Conservation (phyloP, 2,329 filamentous ascomycete species). For the Aspergillus quadricinctus region DNA sequence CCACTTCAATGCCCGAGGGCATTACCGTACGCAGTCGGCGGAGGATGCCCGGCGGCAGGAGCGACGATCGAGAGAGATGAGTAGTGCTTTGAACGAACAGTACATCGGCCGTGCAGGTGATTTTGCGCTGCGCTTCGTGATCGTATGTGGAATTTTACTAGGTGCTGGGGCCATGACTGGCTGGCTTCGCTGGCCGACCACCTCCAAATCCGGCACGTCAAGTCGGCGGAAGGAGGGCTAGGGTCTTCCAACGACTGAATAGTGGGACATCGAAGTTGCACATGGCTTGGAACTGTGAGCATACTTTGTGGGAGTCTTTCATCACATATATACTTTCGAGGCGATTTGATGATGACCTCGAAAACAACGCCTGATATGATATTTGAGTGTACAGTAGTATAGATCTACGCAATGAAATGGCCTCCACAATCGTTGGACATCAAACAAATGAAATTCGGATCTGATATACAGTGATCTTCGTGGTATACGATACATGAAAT, state of each 20-base stretch:
- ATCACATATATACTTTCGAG: neutral
- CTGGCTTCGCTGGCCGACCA: slow-evolving; percentile 15
- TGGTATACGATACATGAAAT: slow-evolving; percentile 29
- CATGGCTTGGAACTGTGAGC: neutral
- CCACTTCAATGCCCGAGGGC: slow-evolving; percentile 73
- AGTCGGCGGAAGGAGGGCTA: slow-evolving; percentile 5
- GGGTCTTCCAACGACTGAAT: neutral
- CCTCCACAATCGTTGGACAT: neutral
- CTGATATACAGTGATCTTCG: slow-evolving; percentile 31
- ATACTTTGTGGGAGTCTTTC: neutral
- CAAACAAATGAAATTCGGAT: slow-evolving; percentile 28
- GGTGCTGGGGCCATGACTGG: slow-evolving; percentile 27
- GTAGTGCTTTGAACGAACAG: slow-evolving; percentile 30
- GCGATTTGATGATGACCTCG: neutral
- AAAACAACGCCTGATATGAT: neutral
- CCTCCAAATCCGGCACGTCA: neutral
- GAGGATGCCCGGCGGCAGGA: slow-evolving; percentile 53
- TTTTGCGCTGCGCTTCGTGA: slow-evolving; percentile 33
- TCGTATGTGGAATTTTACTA: slow-evolving; percentile 37
- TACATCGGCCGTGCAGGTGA: slow-evolving; percentile 20
- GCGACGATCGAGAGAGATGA: slow-evolving; percentile 36
- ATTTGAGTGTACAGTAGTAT: neutral
- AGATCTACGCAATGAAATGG: neutral
- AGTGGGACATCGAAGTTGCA: neutral
- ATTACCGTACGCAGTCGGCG: slow-evolving; percentile 68